Base-by-base conservation (phyloP, 192 early-diverging fungal genomes). In the Coemansia sp. region DNA sequence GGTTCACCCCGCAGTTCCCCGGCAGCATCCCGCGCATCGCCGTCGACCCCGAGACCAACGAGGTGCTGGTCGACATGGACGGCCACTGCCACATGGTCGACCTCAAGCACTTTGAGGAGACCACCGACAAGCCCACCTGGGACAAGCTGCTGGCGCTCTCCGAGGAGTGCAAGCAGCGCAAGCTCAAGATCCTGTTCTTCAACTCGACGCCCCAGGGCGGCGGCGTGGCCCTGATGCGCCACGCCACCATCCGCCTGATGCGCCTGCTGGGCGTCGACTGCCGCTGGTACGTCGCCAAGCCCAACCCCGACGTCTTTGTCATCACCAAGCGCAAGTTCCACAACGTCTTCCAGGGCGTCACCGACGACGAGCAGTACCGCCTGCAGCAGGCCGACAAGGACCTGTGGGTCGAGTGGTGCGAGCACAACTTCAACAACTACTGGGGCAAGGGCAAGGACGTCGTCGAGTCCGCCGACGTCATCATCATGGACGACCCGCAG, bases 271-370 rank as follows among this genome's bases (percentile, higher is more conserved):
- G 68, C 26, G 72, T 92, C 13, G 80, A 89, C 59, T 80, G 73
- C 34, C 81, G 83, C 51, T 86, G 83, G 88, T 90, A 77, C 67
- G 89, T 91, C 5, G 79, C 84, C 52, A 85, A 87, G 50, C 90
- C 90, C 33, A 88, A 87, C 48, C 88, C 88, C 14, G 86, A 87
- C 34, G 83, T 92, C 4, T 92, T 91, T 73, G 83, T 89, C 58
- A 88, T 91, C 33, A 92, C 90, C 37, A 92, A 92, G 69, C 75
- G 87, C 56, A 89, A 90, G 61, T 90, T 92, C 60, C 90, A 92
- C 69, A 92, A 92, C 55, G 84, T 91, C 9, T 72, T 91, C 41
- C 90, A 92, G 74, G 89, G 90, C 44, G 89, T 92, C 15, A 85
- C 80, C 3, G 75, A 83, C 33, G 72, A 76, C 45, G 65, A 68